These are phyloP conservation scores for Ceratobasidium sp. DNA, from an alignment of 1,284 basidiomycete genomes.

Conservation along the genomic window DNA sequence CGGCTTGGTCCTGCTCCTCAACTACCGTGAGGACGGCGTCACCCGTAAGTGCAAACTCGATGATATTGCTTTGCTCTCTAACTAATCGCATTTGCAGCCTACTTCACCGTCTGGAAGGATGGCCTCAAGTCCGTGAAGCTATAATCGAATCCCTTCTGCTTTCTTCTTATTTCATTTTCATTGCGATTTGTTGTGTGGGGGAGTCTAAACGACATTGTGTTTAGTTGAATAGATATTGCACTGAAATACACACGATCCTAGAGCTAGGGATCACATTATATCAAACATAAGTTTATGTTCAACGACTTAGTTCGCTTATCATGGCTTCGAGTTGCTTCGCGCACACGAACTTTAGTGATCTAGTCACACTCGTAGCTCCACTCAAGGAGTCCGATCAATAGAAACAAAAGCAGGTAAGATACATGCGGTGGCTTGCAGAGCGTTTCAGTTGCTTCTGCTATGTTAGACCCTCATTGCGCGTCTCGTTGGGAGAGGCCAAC, in stretches of 20 bases:
- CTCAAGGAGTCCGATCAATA: not conserved
- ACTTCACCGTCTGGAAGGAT: slow-evolving; percentile 94
- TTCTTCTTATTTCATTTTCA: not conserved
- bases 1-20: slow-evolving; percentile 90
- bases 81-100: slow-evolving; percentile 64
- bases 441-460: no score
- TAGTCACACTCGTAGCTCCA: no score
- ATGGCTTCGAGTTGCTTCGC: no score
- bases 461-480: no score
- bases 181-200: slow-evolving; percentile 4
- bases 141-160: slow-evolving; percentile 50
- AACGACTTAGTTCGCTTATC: no score
- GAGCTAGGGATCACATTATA: no score
- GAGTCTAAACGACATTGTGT: not conserved
- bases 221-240: slow-evolving; percentile 8
- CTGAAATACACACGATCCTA: not conserved
- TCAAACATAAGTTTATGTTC: no score
- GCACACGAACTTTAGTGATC: no score
- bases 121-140: slow-evolving; percentile 82
- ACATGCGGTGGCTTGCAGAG: no score
- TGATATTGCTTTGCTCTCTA: slow-evolving; percentile 18
- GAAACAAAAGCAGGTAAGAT: not conserved
- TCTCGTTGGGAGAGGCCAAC: no score
- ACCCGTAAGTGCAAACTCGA: slow-evolving; percentile 67
- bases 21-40: slow-evolving; percentile 80